Evolutionary conservation across 192 early-diverging fungal genomes (phyloP), one percentile per base, ranked within the genome.

Genomic region (Rhizophagus prolifer): DNA sequence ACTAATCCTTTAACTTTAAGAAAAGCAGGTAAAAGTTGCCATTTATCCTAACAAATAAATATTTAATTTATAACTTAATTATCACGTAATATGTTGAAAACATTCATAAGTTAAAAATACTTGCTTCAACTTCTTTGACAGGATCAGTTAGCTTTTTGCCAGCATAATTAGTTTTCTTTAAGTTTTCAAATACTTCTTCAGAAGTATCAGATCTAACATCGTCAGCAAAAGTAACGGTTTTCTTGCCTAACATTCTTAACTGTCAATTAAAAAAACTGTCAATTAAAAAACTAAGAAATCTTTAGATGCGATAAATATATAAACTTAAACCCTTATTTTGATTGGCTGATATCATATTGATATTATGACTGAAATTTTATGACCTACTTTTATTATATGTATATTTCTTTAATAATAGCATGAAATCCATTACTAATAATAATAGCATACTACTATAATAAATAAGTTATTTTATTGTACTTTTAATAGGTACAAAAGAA

Each of bases 21-120:
- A 82, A 97, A 99, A 1, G 98, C 96, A 5, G 98, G 98, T 23
- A 99, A 86, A 50, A 99, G 86, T 81, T 96, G 89, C 97, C 98
- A 99, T 81, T 99, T 99, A 86, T 99, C 96, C 91, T 95, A 84
- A 38, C 7, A 38, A 47, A 54, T 26, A 67, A 67, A 46, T 21
- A 13, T 38, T 38, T 31, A 46, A 13, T 58, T 31, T 44, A 44
- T 19, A 64, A 12, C 7, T 16, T 7, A 30, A 16, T 26, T 9
- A 64, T 23, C 13, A 26, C 5, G 21, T 19, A 64, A 16, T 5
- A 25, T 5, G 10, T 1, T 25, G 26, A 13, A 44, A 44, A 10
- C 3, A 44, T 44, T 30, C 6, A 21, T 0, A 31, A 3, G 7
- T 38, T 38, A 30, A 30, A 30, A 30, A 64, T 13, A 30, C 28